Evolutionary conservation across 2,329 filamentous ascomycete genomes (phyloP).

Genomic region (Hymenoscyphus linearis): DNA sequence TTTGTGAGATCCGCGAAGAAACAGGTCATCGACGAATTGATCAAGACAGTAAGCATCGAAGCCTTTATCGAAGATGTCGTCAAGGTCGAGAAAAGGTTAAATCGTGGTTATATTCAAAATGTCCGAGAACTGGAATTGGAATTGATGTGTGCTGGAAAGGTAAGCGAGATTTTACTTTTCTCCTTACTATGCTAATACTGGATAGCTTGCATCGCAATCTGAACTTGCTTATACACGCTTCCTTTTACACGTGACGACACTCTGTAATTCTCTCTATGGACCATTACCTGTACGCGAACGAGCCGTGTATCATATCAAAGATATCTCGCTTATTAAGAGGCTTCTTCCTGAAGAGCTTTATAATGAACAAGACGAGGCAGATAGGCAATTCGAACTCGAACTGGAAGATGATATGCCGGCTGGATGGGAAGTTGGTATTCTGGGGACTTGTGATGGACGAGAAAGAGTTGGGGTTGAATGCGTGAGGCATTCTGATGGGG

Average conservation of each 20-base stretch:
- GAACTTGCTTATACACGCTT: conserved; percentile 17
- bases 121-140: conserved; percentile 22
- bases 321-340: conserved; percentile 19
- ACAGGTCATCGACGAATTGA: conserved; percentile 22
- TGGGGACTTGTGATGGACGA: conserved; percentile 4
- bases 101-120: conserved; percentile 16
- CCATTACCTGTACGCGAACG: conserved; percentile 3
- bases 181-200: not conserved
- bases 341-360: conserved; percentile 21
- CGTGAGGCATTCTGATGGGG: conserved; percentile 3
- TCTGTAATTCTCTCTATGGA: conserved; percentile 21
- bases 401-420: conserved; percentile 7
- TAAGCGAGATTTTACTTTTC: not conserved
- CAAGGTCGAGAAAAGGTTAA: conserved; percentile 16
- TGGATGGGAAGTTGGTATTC: conserved; percentile 1
- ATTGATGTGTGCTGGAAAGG: conserved; percentile 24
- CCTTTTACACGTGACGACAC: conserved; percentile 14
- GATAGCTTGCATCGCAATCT: conserved; percentile 20
- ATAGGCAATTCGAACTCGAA: conserved; percentile 5
- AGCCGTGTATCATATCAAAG: conserved; percentile 16
- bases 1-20: conserved; percentile 18
- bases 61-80: conserved; percentile 22
- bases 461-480: conserved; percentile 1
- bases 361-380: conserved; percentile 7
- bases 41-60: conserved; percentile 17